These are phyloP conservation scores for Calonectria honghensis DNA, from an alignment of 2,329 filamentous ascomycete species.

Conservation along the genomic window DNA sequence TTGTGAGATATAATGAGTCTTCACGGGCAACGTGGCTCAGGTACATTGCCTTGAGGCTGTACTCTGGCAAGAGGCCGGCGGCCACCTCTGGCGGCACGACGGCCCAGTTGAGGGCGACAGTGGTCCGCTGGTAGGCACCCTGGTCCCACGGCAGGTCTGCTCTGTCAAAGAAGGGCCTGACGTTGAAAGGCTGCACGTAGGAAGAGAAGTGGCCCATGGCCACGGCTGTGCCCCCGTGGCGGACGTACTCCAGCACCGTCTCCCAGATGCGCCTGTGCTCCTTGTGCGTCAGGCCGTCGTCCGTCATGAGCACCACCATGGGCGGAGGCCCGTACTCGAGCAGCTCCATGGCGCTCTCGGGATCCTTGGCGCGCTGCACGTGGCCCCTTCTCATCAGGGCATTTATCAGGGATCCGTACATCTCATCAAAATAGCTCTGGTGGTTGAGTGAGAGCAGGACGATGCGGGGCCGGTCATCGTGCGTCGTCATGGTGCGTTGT, in stretches of 20 bases:
- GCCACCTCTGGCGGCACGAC: slow-evolving; percentile 38
- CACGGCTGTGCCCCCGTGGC: slow-evolving; percentile 38
- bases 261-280: slow-evolving; percentile 41
- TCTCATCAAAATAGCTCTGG: slow-evolving; percentile 26
- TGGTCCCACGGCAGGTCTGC: slow-evolving; percentile 50
- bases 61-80: slow-evolving; percentile 44
- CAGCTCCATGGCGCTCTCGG: slow-evolving; percentile 20
- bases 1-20: slow-evolving; percentile 52
- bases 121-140: slow-evolving; percentile 49
- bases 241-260: slow-evolving; percentile 44
- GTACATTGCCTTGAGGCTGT: slow-evolving; percentile 55
- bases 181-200: slow-evolving; percentile 16
- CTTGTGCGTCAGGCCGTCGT: slow-evolving; percentile 38
- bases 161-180: slow-evolving; percentile 27
- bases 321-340: slow-evolving; percentile 12
- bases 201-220: slow-evolving; percentile 48
- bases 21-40: slow-evolving; percentile 47
- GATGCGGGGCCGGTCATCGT: slow-evolving; percentile 8
- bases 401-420: slow-evolving; percentile 2
- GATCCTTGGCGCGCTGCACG: slow-evolving; percentile 32
- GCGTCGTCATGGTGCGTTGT: slow-evolving; percentile 1
- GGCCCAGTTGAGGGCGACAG: slow-evolving; percentile 47
- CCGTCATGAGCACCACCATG: slow-evolving; percentile 42
- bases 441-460: slow-evolving; percentile 17
- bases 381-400: background rate